Evolutionary conservation across 108 stramenopile species (phyloP).

Genomic region (Cyclotella distinguenda): DNA sequence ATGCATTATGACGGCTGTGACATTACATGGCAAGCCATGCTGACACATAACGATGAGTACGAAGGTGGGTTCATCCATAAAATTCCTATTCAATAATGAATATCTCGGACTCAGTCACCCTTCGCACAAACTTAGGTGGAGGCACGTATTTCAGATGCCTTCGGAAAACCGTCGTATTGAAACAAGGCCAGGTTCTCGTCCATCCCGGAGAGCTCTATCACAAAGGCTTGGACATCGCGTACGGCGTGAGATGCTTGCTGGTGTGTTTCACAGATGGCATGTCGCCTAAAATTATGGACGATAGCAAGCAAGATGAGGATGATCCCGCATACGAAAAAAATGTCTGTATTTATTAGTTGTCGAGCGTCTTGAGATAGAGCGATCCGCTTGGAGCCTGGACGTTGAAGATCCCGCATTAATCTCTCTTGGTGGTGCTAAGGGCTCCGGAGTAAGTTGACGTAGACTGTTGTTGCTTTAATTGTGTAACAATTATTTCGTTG

Average conservation of each 20-base stretch:
- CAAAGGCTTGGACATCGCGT: constrained; percentile 53
- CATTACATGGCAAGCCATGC: constrained; percentile 39
- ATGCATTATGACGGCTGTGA: constrained; percentile 62
- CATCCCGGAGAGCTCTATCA: constrained; percentile 55
- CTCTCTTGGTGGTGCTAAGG: too few relatives aligned
- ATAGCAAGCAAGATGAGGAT: constrained; percentile 35
- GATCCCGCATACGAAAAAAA: constrained; percentile 29
- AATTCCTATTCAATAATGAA: too few relatives aligned
- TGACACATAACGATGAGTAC: constrained; percentile 44
- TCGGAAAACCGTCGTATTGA: constrained; percentile 46
- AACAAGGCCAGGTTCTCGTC: constrained; percentile 52
- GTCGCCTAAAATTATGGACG: constrained; percentile 45
- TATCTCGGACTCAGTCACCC: too few relatives aligned
- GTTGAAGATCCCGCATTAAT: too few relatives aligned
- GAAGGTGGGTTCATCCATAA: too few relatives aligned
- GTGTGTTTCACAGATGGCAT: constrained; percentile 57
- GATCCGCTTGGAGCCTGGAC: too few relatives aligned
- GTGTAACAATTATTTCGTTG: too few relatives aligned
- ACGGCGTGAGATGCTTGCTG: constrained; percentile 42
- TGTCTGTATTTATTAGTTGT: constrained; percentile 6
- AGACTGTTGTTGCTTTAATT: too few relatives aligned
- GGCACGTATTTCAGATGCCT: constrained; percentile 57
- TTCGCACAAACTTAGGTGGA: too few relatives aligned
- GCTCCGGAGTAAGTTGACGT: too few relatives aligned
- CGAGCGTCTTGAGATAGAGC: neutral